phyloP scores from a whole-genome alignment of 176 grass and related monocot species.

The Themeda triandra region DNA sequence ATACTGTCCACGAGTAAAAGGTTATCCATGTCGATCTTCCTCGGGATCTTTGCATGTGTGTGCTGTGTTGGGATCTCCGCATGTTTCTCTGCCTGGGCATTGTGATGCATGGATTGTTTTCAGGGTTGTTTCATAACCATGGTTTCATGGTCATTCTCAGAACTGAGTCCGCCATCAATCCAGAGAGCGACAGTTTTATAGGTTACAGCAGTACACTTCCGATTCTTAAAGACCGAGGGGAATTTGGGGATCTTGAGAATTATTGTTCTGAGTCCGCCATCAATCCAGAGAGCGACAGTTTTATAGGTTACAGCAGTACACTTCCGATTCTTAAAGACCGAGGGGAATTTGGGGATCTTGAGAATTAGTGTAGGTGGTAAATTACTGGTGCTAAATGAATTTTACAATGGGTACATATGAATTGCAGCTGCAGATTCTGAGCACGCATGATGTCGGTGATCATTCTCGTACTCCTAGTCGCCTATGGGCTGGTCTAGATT shows the following conservation, averaged over 20 bases:
- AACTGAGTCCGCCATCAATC: not conserved
- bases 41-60: not conserved
- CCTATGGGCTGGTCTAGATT: not conserved
- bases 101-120: not conserved
- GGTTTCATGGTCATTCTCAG: not conserved
- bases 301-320: not conserved
- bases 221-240: not conserved
- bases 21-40: not conserved
- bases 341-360: not conserved
- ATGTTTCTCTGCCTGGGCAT: not conserved
- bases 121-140: not conserved
- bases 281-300: not conserved
- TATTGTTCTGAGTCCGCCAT: not conserved
- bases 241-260: not conserved
- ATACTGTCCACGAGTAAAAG: slow-evolving; percentile 16
- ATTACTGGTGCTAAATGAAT: too few species aligned
- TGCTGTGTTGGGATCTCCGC: not conserved
- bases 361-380: not conserved
- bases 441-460: not conserved
- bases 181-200: not conserved
- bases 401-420: not conserved
- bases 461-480: not conserved
- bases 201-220: not conserved
- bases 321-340: not conserved
- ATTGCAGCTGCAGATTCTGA: not conserved